Evolutionary conservation across 306 rosid species (phyloP).

Genomic region (Acacia crassicarpa): DNA sequence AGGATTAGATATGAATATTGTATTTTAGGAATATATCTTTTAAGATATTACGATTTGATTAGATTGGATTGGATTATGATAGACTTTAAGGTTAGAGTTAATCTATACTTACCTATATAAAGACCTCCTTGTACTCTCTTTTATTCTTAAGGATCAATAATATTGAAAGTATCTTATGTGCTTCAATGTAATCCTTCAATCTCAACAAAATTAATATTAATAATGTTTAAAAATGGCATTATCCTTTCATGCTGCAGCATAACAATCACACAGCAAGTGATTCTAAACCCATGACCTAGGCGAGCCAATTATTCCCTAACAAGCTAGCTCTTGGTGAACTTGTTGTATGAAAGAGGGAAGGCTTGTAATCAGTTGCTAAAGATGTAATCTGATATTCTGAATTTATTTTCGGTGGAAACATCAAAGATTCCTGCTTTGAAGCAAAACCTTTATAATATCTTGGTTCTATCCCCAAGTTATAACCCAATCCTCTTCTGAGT

Average conservation of each 20-base stretch:
- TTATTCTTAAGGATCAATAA: no score
- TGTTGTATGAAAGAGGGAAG: background rate
- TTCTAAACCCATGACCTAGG: constrained; percentile 4
- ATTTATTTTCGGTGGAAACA: background rate
- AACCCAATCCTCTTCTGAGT: background rate
- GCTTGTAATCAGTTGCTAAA: background rate
- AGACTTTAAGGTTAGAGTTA: no score
- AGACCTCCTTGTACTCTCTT: no score
- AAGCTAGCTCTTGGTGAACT: background rate
- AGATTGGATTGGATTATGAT: no score
- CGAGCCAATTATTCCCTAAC: background rate
- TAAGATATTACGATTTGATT: no score
- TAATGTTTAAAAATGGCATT: background rate
- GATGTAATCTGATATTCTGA: background rate
- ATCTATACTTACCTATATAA: no score
- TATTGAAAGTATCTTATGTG: no score
- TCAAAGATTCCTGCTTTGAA: background rate
- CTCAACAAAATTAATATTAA: no score
- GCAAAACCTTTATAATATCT: background rate
- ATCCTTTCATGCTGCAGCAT: background rate
- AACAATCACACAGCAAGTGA: background rate
- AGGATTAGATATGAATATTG: no score
- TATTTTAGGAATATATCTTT: no score
- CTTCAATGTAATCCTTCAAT: no score
- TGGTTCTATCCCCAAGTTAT: background rate